A percentile compares a stretch with the other conserved stretches of the same genome.
Conservation (phyloP, 1,139 yeast species). For the Martiniozyma asiatica region DNA sequence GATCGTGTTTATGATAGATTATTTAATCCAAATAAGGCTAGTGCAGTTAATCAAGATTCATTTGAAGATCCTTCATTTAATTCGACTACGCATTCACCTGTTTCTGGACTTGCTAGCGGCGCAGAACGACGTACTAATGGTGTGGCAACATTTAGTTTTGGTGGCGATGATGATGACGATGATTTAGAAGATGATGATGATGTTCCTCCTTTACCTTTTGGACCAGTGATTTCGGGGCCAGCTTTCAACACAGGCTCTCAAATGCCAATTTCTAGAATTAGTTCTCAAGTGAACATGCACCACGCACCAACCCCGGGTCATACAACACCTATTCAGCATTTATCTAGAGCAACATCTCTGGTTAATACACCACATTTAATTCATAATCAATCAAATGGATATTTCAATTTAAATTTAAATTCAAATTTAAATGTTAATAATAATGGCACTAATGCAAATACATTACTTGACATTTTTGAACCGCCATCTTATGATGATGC, state of each 20-base stretch:
- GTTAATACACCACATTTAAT: slow-evolving; percentile 9
- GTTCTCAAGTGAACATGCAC: slow-evolving; percentile 12
- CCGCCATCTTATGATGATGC: slow-evolving; percentile 76
- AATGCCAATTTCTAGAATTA: slow-evolving; percentile 10
- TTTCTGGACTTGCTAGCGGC: too few species aligned
- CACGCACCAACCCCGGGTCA: slow-evolving; percentile 25
- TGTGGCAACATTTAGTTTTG: slow-evolving; percentile 28
- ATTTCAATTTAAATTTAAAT: slow-evolving; percentile 3
- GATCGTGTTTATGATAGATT: slow-evolving; percentile 76
- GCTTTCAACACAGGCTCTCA: slow-evolving; percentile 17
- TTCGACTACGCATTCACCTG: too few species aligned
- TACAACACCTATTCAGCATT: slow-evolving; percentile 42
- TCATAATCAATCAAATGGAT: background rate
- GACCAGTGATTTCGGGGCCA: slow-evolving; percentile 18
- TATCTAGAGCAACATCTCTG: slow-evolving; percentile 46
- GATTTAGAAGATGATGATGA: slow-evolving; percentile 5
- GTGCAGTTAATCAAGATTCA: slow-evolving; percentile 20
- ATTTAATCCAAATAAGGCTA: slow-evolving; percentile 38
- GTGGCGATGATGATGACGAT: slow-evolving; percentile 24
- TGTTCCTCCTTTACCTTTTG: background rate
- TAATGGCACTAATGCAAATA: background rate
- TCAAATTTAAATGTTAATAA: background rate
- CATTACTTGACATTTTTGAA: slow-evolving; percentile 5
- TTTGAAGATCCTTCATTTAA: slow-evolving; percentile 1
- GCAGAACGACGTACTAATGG: background rate